These are phyloP conservation scores for Coelastrella sp. DNA, from an alignment of 139 green algal species.

Conservation along the genomic window DNA sequence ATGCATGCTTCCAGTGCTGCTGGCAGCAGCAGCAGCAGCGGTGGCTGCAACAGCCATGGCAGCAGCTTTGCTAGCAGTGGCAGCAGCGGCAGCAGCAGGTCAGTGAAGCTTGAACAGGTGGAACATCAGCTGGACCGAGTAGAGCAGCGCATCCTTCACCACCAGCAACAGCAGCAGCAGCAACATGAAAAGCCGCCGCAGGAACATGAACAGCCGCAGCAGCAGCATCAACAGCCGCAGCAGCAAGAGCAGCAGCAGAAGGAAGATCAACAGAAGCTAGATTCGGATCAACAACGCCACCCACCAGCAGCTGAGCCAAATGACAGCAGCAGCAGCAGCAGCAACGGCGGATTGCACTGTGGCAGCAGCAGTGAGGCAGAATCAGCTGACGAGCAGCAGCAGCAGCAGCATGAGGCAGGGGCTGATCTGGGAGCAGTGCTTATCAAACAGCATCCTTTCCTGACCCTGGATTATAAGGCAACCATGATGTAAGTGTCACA, in stretches of 20 bases:
- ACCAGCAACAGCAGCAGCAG: neutral
- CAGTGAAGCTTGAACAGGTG: neutral
- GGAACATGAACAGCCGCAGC: too few species aligned
- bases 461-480: conserved; percentile 4
- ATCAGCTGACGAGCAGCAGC: neutral
- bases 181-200: too few species aligned
- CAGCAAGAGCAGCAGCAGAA: neutral
- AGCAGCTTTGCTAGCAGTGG: neutral
- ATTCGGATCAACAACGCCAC: too few species aligned
- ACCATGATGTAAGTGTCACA: conserved; percentile 20
- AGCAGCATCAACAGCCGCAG: too few species aligned
- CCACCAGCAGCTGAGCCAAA: neutral
- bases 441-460: neutral
- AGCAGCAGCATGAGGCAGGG: neutral
- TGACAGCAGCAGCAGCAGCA: neutral
- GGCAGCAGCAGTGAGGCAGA: neutral
- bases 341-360: neutral
- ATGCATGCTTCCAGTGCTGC: neutral
- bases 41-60: neutral
- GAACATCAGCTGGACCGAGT: neutral
- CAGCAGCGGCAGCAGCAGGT: neutral
- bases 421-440: neutral
- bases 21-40: neutral
- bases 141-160: neutral
- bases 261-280: too few species aligned